phyloP scores from a whole-genome alignment of 306 rosid species.

The Malus orientalis region DNA sequence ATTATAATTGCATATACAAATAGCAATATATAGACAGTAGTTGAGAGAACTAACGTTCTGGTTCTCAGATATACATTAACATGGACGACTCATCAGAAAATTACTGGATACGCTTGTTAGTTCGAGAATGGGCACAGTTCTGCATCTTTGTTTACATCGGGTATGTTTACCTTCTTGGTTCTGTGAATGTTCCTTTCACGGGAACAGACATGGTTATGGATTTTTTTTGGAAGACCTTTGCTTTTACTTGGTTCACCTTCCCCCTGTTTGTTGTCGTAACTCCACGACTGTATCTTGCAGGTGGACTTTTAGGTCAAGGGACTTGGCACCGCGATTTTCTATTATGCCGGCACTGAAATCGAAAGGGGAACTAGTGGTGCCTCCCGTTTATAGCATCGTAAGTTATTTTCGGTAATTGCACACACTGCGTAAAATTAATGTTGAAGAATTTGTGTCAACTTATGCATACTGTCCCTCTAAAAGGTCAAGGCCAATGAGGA shows the following conservation, averaged over 20 bases:
- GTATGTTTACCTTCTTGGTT: constrained; percentile 33
- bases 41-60: constrained; percentile 1
- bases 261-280: not conserved
- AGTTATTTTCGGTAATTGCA: constrained; percentile 2
- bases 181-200: not conserved
- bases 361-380: constrained; percentile 47
- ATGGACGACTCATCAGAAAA: constrained; percentile 59
- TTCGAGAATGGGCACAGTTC: constrained; percentile 84
- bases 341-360: constrained; percentile 65
- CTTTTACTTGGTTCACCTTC: not conserved
- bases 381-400: constrained; percentile 85
- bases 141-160: constrained; percentile 89
- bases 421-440: not conserved
- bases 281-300: constrained; percentile 34
- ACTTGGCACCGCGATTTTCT: constrained; percentile 78
- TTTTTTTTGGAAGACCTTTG: not conserved
- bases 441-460: not conserved
- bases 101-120: constrained; percentile 79
- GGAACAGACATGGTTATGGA: not conserved
- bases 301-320: constrained; percentile 91
- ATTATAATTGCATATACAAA: not conserved
- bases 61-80: constrained; percentile 67
- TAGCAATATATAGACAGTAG: not conserved
- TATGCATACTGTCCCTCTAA: not conserved
- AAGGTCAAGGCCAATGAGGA: not conserved